These are phyloP conservation scores for Paraphoma sp. DNA, from an alignment of 2,329 filamentous ascomycete genomes.

Conservation along the genomic window DNA sequence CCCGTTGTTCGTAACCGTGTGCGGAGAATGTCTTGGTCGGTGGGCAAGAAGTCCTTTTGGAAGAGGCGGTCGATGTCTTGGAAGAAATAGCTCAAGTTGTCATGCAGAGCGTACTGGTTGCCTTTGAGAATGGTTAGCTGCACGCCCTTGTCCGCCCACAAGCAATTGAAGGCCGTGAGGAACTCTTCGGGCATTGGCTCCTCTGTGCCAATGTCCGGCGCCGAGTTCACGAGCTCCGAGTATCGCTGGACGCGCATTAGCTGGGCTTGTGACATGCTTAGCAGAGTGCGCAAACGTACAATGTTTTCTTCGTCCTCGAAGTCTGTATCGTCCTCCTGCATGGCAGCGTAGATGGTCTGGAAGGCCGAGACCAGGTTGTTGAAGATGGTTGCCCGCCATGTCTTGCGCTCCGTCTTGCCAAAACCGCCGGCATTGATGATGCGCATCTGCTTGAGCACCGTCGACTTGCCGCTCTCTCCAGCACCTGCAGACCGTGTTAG, in stretches of 20 bases:
- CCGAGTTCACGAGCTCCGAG: constrained; percentile 77
- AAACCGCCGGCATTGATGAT: constrained; percentile 96
- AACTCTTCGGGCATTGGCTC: constrained; percentile 81
- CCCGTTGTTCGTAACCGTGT: constrained; percentile 90
- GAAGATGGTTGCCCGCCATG: constrained; percentile 95
- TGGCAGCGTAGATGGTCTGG: constrained; percentile 87
- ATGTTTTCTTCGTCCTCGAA: constrained; percentile 82
- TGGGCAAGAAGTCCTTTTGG: constrained; percentile 79
- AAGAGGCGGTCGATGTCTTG: constrained; percentile 68
- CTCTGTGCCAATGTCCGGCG: constrained; percentile 82
- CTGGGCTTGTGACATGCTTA: constrained; percentile 11
- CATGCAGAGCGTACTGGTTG: constrained; percentile 95
- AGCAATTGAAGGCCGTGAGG: constrained; percentile 77
- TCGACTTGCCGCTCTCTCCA: constrained; percentile 95
- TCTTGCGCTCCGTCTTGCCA: constrained; percentile 84
- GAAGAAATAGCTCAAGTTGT: constrained; percentile 95
- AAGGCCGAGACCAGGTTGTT: constrained; percentile 93
- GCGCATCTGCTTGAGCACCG: constrained; percentile 98
- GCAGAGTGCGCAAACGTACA: constrained; percentile 57
- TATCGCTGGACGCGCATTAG: constrained; percentile 64
- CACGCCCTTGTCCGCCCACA: constrained; percentile 86
- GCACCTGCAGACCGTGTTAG: constrained; percentile 68
- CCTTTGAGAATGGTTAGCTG: constrained; percentile 89
- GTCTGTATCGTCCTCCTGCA: constrained; percentile 81
- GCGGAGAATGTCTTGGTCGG: constrained; percentile 92